These are phyloP conservation scores for Polychytrium aggregatum DNA, from an alignment of 192 early-diverging fungal species.

Conservation along the genomic window DNA sequence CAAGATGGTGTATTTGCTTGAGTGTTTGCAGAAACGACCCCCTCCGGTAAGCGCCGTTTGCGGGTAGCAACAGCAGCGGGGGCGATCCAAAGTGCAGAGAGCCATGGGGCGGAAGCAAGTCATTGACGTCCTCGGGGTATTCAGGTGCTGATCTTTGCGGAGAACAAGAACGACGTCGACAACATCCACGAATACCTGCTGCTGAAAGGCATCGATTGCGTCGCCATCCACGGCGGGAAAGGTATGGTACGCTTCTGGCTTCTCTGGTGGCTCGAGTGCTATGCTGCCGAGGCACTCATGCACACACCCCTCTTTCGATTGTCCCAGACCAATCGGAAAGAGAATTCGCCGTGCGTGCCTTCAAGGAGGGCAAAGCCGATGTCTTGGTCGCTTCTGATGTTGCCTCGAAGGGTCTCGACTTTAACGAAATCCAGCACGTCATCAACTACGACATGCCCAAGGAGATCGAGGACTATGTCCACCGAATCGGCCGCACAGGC, in stretches of 20 bases:
- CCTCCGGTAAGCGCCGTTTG: constrained; percentile 56
- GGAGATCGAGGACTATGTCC: constrained; percentile 98
- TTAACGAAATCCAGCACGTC: constrained; percentile 91
- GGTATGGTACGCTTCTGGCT: constrained; percentile 27
- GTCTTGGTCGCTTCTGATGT: constrained; percentile 96
- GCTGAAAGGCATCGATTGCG: constrained; percentile 87
- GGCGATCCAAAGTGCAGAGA: neutral
- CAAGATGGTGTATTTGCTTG: constrained; percentile 87
- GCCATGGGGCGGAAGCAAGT: no score
- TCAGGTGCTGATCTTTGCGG: constrained; percentile 89
- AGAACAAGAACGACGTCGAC: constrained; percentile 98
- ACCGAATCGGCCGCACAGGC: constrained; percentile 95
- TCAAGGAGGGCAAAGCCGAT: constrained; percentile 84
- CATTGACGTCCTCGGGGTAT: no score
- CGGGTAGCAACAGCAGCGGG: neutral
- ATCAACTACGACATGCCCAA: constrained; percentile 99
- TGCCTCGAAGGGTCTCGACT: constrained; percentile 93
- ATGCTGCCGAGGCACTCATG: constrained; percentile 6
- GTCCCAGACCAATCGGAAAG: constrained; percentile 83
- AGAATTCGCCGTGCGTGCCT: constrained; percentile 87
- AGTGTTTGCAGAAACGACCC: constrained; percentile 93
- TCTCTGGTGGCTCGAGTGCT: neutral
- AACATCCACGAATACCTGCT: constrained; percentile 96
- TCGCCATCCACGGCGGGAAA: constrained; percentile 93
- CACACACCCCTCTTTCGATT: neutral